These are phyloP conservation scores for Artemisia annua DNA, from an alignment of 129 eudicot species.

Conservation along the genomic window DNA sequence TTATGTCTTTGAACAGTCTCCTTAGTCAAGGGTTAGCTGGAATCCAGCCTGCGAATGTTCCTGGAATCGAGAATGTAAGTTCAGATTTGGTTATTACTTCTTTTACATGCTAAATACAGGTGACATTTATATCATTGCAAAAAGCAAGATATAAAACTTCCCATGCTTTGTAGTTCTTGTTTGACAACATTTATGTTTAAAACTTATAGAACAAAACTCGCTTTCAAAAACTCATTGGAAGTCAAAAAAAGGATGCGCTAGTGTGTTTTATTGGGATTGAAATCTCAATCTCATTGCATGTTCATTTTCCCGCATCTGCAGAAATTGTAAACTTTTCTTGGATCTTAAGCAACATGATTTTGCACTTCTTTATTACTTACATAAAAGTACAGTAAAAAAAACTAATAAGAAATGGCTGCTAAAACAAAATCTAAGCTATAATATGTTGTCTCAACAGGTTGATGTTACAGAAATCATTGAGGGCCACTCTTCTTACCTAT, in stretches of 20 bases:
- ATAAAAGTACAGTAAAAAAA: neutral
- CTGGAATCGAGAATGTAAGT: constrained; percentile 95
- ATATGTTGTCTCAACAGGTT: constrained; percentile 51
- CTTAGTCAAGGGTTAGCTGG: constrained; percentile 95
- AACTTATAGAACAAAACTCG: no score
- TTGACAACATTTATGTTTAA: no score
- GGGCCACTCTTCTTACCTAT: constrained; percentile 92
- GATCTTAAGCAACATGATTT: no score
- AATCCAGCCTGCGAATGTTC: constrained; percentile 75
- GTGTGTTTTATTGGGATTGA: neutral
- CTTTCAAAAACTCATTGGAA: neutral
- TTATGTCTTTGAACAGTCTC: constrained; percentile 57
- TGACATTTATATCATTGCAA: neutral
- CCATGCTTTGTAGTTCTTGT: no score
- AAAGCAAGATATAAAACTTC: no score
- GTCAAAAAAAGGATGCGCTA: neutral
- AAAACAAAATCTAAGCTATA: neutral
- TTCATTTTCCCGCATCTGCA: no score
- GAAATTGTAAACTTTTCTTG: no score
- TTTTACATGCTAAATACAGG: neutral
- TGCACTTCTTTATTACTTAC: neutral
- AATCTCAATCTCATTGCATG: constrained; percentile 1
- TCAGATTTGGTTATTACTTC: neutral
- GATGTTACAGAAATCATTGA: constrained; percentile 84
- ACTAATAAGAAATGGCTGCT: neutral